phyloP scores from a whole-genome alignment of 1,139 yeast species.

The Lodderomyces theae region DNA sequence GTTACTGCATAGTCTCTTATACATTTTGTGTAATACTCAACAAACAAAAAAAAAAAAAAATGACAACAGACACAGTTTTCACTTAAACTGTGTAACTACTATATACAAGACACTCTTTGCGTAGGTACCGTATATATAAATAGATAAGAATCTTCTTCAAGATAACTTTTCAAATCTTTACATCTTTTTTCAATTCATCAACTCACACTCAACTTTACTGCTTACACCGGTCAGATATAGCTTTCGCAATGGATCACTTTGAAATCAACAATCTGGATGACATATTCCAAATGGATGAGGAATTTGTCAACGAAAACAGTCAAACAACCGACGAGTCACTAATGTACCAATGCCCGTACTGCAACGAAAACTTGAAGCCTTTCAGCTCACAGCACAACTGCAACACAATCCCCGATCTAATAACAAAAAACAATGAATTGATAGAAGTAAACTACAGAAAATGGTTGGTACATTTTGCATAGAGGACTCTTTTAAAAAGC shows the following conservation, averaged over 20 bases:
- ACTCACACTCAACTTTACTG: too few species aligned
- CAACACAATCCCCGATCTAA: conserved; percentile 4
- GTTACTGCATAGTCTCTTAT: not conserved
- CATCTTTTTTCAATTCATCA: not conserved
- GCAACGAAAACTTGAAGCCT: not conserved
- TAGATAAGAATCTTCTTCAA: not conserved
- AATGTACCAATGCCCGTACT: conserved; percentile 1
- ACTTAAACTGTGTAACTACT: not conserved
- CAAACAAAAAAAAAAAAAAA: not conserved
- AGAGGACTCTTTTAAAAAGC: not conserved
- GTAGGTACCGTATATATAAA: not conserved
- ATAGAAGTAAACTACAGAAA: conserved; percentile 27
- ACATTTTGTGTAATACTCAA: not conserved
- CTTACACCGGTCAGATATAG: not conserved
- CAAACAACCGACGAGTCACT: not conserved
- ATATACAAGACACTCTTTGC: not conserved
- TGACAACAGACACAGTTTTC: not conserved
- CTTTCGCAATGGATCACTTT: not conserved
- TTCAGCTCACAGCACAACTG: conserved; percentile 1
- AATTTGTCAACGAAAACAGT: not conserved
- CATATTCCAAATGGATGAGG: conserved; percentile 2
- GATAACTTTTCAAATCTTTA: not conserved
- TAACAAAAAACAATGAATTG: conserved; percentile 18
- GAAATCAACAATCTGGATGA: not conserved
- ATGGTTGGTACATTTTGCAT: conserved; percentile 24